Evolutionary conservation across 1,284 basidiomycete species (phyloP).

Genomic region (Malassezia obtusa): DNA sequence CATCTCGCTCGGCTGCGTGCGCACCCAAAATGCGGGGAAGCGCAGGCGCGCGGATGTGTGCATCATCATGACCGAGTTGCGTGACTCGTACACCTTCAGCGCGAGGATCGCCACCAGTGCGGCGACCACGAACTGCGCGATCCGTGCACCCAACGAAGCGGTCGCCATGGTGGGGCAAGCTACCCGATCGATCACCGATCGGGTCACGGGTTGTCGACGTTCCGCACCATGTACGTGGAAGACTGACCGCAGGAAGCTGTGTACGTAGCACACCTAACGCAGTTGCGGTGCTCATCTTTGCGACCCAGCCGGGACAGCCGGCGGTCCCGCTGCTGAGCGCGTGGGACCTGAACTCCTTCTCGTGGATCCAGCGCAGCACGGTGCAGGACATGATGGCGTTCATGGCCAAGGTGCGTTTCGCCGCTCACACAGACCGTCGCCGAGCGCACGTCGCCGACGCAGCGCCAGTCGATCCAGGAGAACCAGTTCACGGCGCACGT

Average conservation of each 20-base stretch:
- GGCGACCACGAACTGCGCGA: neutral
- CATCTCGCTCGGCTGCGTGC: neutral
- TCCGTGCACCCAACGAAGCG: neutral
- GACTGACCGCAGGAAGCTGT: constrained; percentile 15
- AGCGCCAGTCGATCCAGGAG: constrained; percentile 82
- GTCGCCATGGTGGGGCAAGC: neutral
- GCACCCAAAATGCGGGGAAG: constrained; percentile 6
- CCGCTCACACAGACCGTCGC: constrained; percentile 60
- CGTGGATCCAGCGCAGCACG: constrained; percentile 72
- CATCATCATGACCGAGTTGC: neutral
- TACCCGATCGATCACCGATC: neutral
- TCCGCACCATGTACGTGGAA: neutral
- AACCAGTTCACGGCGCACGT: constrained; percentile 89
- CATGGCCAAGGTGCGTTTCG: constrained; percentile 40
- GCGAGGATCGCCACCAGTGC: neutral
- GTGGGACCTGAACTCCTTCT: constrained; percentile 79
- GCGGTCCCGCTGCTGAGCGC: constrained; percentile 61
- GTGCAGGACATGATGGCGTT: constrained; percentile 48
- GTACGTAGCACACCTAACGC: constrained; percentile 9
- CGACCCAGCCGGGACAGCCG: constrained; percentile 38
- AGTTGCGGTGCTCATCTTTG: constrained; percentile 37
- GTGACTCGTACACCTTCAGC: neutral
- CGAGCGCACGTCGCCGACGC: constrained; percentile 63
- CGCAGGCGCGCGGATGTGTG: neutral
- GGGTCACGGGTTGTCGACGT: neutral